Conservation (phyloP, 1,284 basidiomycete genomes). For the Pulveroboletus ridleyi region DNA sequence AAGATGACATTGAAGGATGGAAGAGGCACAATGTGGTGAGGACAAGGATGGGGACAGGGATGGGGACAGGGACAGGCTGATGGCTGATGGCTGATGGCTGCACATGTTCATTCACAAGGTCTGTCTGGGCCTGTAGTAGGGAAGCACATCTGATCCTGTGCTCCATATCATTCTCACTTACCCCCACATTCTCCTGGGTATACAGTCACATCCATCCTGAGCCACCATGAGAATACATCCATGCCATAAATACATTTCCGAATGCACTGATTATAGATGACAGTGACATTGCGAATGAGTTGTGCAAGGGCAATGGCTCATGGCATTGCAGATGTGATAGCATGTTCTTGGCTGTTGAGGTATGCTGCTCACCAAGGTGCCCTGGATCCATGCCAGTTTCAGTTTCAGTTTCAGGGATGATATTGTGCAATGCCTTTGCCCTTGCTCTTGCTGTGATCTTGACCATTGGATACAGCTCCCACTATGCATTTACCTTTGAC, state of each 20-base stretch:
- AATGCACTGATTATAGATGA: constrained; percentile 49
- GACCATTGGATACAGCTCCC: neutral
- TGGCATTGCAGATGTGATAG: neutral
- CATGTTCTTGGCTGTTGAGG: neutral
- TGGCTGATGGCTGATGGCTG: neutral
- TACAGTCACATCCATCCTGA: neutral
- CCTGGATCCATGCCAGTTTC: neutral
- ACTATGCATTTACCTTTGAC: neutral
- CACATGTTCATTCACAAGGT: neutral
- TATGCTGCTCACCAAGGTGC: neutral
- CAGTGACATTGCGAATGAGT: constrained; percentile 30
- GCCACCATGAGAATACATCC: constrained; percentile 10
- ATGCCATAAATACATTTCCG: constrained; percentile 46
- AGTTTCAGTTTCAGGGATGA: neutral
- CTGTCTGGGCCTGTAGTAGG: constrained; percentile 9
- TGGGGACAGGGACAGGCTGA: too few species aligned
- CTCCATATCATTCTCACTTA: constrained; percentile 20
- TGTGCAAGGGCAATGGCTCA: constrained; percentile 19
- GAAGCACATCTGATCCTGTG: neutral
- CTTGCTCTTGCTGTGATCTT: constrained; percentile 16
- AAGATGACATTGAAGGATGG: neutral
- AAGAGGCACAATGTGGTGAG: too few species aligned
- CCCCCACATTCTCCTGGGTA: neutral
- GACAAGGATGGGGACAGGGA: neutral
- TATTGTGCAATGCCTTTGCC: constrained; percentile 18